Evolutionary conservation across 2,329 filamentous ascomycete species (phyloP), one percentile per base, ranked within the genome.

Genomic region (Xylaria sp.): DNA sequence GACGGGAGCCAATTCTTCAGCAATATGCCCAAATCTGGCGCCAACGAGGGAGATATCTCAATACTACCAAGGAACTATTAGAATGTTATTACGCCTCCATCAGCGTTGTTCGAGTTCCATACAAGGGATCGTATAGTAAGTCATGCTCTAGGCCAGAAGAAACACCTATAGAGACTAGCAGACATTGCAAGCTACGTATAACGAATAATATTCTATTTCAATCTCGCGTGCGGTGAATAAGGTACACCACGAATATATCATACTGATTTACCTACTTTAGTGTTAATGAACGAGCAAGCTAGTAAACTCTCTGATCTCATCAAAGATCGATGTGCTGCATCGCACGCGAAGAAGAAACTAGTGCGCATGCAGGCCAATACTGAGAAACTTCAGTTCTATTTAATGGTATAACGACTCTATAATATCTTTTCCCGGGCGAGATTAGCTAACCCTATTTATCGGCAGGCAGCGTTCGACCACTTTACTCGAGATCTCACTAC

Each of bases 21-120:
- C 79, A 82, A 66, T 80, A 83, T 71, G 83, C 81, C 2, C 75
- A 80, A 28, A 76, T 79, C 49, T 86, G 84, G 84, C 73, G 77
- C 43, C 74, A 75, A 20, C 76, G 81, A 1, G 82, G 81, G 6
- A 82, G 80, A 72, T 70, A 72, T 1, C 83, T 86, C 62, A 78
- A 77, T n/a, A 83, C 76, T 25, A 80, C 84, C 10, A 78, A 83
- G 70, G 81, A 85, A 62, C 78, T 87, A 6, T 79, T 87, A 18
- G 75, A 80, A 60, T 83, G 81, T 48, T 88, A 88, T 72, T 88
- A 87, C 72, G 82, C 82, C 67, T 83, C 82, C 9, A 79, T 85
- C 61, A 83, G 68, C 18, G 83, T 85, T 3, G 75, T 88, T n/a
- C 79, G 84, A 5, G 81, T 88, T 15, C 86, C 85, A 3, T 80